Evolutionary conservation across 164 flowering plant species (phyloP).

Genomic region (Chloranthus sessilifolius): DNA sequence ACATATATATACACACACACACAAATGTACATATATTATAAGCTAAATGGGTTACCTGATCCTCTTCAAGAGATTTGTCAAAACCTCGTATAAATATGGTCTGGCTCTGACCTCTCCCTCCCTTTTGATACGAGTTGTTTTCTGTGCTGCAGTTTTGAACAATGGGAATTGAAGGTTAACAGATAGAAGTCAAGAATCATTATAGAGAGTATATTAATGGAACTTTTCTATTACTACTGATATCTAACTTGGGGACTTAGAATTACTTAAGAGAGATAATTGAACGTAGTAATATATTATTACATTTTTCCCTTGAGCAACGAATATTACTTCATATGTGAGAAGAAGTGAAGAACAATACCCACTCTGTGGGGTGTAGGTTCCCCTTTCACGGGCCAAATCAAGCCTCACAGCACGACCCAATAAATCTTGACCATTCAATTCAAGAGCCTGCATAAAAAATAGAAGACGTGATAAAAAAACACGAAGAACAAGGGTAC

Average conservation of each 20-base stretch:
- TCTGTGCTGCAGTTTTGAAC: slow-evolving; percentile 37
- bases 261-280: too few relatives aligned
- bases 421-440: slow-evolving; percentile 45
- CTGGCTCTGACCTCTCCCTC: slow-evolving; percentile 28
- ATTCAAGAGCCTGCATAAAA: slow-evolving; percentile 66
- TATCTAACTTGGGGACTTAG: too few relatives aligned
- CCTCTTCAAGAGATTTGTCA: slow-evolving; percentile 43
- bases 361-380: slow-evolving; percentile 57
- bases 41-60: too few relatives aligned
- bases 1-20: too few relatives aligned
- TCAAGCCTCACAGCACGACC: slow-evolving; percentile 67
- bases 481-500: background rate
- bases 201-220: too few relatives aligned
- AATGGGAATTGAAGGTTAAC: too few relatives aligned
- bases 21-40: too few relatives aligned
- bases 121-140: slow-evolving; percentile 43
- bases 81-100: slow-evolving; percentile 70
- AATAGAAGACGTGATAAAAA: background rate
- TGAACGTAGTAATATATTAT: too few relatives aligned
- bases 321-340: too few relatives aligned
- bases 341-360: slow-evolving; percentile 12
- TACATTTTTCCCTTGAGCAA: too few relatives aligned
- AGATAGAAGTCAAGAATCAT: too few relatives aligned
- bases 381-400: slow-evolving; percentile 68
- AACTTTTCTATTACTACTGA: too few relatives aligned